Base-by-base conservation (phyloP, 306 rosid species). In the Trifolium dubium region DNA sequence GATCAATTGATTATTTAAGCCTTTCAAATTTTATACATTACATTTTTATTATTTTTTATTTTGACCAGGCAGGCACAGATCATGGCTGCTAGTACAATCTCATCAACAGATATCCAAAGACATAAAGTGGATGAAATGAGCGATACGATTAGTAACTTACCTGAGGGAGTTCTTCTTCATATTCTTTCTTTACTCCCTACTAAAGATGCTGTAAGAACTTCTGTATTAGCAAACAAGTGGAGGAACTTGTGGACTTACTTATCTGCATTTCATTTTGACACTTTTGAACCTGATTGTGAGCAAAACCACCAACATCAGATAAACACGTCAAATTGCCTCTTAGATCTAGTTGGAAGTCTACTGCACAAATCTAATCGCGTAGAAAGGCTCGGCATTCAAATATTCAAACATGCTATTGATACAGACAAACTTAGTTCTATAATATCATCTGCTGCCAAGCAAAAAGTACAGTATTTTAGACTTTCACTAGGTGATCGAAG, bases 121-220 rank as follows among this genome's bases (percentile, higher is more conserved):
- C 32, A 12, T 46, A n/a, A 69, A 23, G 55, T 31, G 19, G 44
- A 18, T 23, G 23, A 23, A 0, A 23, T 23, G 23, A 23, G 23
- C 35, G 76, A 60, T 47, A 35, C 47, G 8, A 31, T 69, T 31
- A 69, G 47, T 55, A 28, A 69, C 56, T 61, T 69, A 60, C 81
- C 65, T n/a, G 76, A 77, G 17, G 2, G 35, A 37, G 31, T 77
- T 70, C 71, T 78, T 61, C 59, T 14, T 62, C 10, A 50, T 32
- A 50, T 70, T 70, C 76, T 77, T 39, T 50, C 71, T 2, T 70
- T 62, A 32, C 46, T 70, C 28, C 65, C 77, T 13, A 15, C 59
- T 7, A 63, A 78, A 41, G 77, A 50, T 63, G 77, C 60, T 2
- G 15, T 78, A 29, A 4, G 59, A 63, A 63, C 77, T 19, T 71